phyloP scores from a whole-genome alignment of 345 rosid species.

The Aegle marmelos region DNA sequence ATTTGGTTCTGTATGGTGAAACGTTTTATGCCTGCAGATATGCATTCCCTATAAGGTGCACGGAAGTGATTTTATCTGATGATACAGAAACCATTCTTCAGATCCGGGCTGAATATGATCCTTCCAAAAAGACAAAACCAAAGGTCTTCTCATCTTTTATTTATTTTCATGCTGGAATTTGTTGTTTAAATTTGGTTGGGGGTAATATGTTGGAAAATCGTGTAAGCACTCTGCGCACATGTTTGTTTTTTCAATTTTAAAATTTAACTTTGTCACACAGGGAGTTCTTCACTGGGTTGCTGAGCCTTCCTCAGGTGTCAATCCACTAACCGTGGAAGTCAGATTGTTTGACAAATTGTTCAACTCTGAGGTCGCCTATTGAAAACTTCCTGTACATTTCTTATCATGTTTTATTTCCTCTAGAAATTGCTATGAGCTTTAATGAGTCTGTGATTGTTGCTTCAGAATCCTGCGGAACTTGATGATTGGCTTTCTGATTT shows the following conservation, averaged over 20 bases:
- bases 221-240: background rate
- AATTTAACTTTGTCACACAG: slow-evolving; percentile 26
- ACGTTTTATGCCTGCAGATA: slow-evolving; percentile 36
- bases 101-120: slow-evolving; percentile 83
- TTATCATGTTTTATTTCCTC: background rate
- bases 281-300: slow-evolving; percentile 98
- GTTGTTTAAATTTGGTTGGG: slow-evolving; percentile 1
- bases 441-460: slow-evolving; percentile 15
- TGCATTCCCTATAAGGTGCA: slow-evolving; percentile 74
- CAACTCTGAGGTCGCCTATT: slow-evolving; percentile 63
- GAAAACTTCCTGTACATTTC: background rate
- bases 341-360: slow-evolving; percentile 89
- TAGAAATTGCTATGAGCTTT: background rate
- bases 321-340: slow-evolving; percentile 81
- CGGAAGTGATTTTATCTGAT: slow-evolving; percentile 60
- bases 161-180: background rate
- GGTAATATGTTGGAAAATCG: background rate
- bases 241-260: background rate
- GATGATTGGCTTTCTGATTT: slow-evolving; percentile 83
- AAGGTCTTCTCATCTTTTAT: slow-evolving; percentile 45
- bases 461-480: slow-evolving; percentile 81
- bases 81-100: slow-evolving; percentile 74
- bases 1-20: slow-evolving; percentile 1
- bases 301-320: slow-evolving; percentile 58
- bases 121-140: slow-evolving; percentile 77